Conservation (phyloP, 2,329 filamentous ascomycete species). For the Trichophyton rubrum region DNA sequence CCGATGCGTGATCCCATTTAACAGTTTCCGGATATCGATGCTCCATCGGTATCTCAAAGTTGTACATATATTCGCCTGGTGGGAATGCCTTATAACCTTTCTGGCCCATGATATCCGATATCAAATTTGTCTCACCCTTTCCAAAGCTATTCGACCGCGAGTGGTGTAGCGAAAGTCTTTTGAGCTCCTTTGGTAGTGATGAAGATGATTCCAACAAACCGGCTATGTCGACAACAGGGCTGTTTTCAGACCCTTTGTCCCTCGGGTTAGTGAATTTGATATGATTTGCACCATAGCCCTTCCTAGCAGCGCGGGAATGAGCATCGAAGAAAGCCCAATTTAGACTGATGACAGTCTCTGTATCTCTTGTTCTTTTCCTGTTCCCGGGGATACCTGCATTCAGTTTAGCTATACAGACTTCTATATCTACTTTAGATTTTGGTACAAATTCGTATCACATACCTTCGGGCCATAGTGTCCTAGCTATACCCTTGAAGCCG, state of each 20-base stretch:
- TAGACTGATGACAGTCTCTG: conserved; percentile 75
- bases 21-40: conserved; percentile 71
- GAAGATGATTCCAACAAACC: conserved; percentile 34
- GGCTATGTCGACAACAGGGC: conserved; percentile 26
- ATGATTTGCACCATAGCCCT: conserved; percentile 50
- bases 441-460: conserved; percentile 9
- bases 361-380: conserved; percentile 60
- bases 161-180: conserved; percentile 60
- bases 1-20: conserved; percentile 70
- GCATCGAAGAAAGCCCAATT: conserved; percentile 83
- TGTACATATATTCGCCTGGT: conserved; percentile 59
- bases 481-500: conserved; percentile 70
- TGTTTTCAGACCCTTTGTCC: conserved; percentile 11
- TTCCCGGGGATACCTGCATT: conserved; percentile 63
- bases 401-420: background rate
- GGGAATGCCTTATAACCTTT: conserved; percentile 81
- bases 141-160: conserved; percentile 74
- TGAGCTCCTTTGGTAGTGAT: conserved; percentile 34
- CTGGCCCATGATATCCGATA: conserved; percentile 47
- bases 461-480: conserved; percentile 93
- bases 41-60: conserved; percentile 73
- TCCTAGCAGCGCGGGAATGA: conserved; percentile 47
- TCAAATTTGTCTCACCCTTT: conserved; percentile 55
- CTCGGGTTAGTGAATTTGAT: conserved; percentile 42
- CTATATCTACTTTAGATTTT: background rate